phyloP scores from a whole-genome alignment of 768 basidiomycete genomes.

The Fomitopsis pulvina region DNA sequence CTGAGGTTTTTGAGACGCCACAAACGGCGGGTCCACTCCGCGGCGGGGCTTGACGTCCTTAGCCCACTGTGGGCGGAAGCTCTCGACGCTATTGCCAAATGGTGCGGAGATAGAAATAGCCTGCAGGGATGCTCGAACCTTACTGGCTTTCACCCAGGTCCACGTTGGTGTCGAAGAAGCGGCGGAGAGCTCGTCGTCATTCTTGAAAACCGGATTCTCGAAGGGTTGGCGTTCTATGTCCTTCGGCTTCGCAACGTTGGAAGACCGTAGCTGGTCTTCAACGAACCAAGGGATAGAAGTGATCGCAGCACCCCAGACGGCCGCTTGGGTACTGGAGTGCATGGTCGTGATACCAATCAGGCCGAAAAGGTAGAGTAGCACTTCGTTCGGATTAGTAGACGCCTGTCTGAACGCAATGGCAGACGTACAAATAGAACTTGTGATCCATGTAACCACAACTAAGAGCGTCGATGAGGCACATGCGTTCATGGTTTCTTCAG shows the following conservation, averaged over 20 bases:
- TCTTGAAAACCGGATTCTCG: conserved; percentile 1
- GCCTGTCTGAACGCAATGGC: background rate
- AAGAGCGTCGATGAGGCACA: conserved; percentile 25
- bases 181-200: background rate
- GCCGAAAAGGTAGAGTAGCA: conserved; percentile 48
- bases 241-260: conserved; percentile 41
- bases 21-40: conserved; percentile 53
- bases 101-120: conserved; percentile 6
- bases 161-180: background rate
- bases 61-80: conserved; percentile 44
- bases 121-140: background rate
- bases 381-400: conserved; percentile 21
- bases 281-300: conserved; percentile 56
- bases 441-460: conserved; percentile 24
- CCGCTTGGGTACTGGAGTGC: conserved; percentile 36
- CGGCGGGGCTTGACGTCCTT: conserved; percentile 37
- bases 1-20: conserved; percentile 16
- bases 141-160: background rate
- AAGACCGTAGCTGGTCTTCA: conserved; percentile 11
- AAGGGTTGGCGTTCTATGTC: background rate
- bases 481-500: conserved; percentile 11
- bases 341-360: conserved; percentile 40
- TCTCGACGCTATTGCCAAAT: conserved; percentile 9
- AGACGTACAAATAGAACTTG: conserved; percentile 23
- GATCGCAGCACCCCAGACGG: conserved; percentile 48